Evolutionary conservation across 139 green algal species (phyloP), one percentile per base, ranked within the genome.

Genomic region (Volvox reticuliferus): DNA sequence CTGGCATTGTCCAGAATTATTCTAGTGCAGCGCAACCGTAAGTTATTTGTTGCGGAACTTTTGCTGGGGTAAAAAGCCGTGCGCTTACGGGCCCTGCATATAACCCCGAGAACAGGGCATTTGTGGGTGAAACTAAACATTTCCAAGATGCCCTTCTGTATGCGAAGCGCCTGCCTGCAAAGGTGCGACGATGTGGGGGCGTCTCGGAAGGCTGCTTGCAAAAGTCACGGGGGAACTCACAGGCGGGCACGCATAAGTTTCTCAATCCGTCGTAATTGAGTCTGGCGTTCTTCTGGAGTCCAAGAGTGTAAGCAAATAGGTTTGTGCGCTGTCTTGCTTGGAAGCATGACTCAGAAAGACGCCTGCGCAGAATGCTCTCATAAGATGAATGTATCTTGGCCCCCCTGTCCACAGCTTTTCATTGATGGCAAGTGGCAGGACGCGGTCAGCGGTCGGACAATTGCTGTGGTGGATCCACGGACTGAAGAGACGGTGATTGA

Each of bases 341-440:
- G 44, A 55, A 55, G 44, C 44, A 55, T 55, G 44, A 55, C 44
- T 55, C 44, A 55, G 44, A 55, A 55, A 55, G 44, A 55, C 44
- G 5, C 44, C 44, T 9, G 9, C 44, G 44, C 9, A 55, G 44
- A 14, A 9, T 55, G 9, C 44, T 9, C 9, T 9, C 44, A 9
- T 55, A 55, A 55, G 44, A 55, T 55, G 44, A 55, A 14, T 55
- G 44, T 55, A 55, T 55, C 44, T 55, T 55, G 44, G 5, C 44
- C 44, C 44, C 5, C 44, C 65, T 73, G 5, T 73, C 65, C 12
- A 73, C 83, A 97, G 94, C 91, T 97, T 75, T 88, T 97, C 78
- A 97, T 97, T 44, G 89, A 94, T 71, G 95, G 95, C 69, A 82
- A 97, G 62, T 97, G 94, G 78, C 91, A 96, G n/a, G 93, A 96